These are phyloP conservation scores for Fusarium buxicola DNA, from an alignment of 2,329 filamentous ascomycete species.

Conservation along the genomic window DNA sequence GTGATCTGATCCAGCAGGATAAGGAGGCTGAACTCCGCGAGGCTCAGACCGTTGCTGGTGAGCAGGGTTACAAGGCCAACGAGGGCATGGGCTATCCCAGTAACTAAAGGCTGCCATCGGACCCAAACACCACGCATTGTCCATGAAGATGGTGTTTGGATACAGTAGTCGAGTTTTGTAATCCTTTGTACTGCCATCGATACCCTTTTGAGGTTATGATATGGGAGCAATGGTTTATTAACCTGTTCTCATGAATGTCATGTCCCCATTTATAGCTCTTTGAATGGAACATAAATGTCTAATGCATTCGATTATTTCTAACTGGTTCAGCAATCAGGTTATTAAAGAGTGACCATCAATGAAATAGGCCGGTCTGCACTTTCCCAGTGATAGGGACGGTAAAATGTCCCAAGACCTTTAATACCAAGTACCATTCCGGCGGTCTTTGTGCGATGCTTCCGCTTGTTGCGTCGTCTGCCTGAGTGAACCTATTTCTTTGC, in stretches of 20 bases:
- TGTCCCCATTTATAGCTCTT: constrained; percentile 7
- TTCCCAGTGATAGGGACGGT: no score
- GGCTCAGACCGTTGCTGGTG: constrained; percentile 21
- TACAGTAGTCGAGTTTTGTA: constrained; percentile 6
- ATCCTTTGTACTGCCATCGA: constrained; percentile 26
- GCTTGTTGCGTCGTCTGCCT: no score
- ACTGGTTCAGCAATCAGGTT: not conserved
- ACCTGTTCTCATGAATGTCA: not conserved
- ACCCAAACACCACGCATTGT: not conserved
- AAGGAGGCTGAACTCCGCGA: constrained; percentile 59
- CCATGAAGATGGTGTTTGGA: not conserved
- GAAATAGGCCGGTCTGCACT: no score
- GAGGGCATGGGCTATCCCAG: constrained; percentile 38
- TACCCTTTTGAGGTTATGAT: constrained; percentile 29
- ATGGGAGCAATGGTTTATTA: not conserved
- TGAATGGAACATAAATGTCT: constrained; percentile 6
- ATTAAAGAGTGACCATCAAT: no score
- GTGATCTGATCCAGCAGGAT: constrained; percentile 59
- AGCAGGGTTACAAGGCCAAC: constrained; percentile 40
- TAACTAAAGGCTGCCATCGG: not conserved
- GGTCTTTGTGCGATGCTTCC: no score
- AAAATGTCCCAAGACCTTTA: no score
- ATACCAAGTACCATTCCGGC: no score
- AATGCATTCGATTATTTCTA: not conserved
- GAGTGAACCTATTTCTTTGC: no score